These are phyloP conservation scores for Polygonum aviculare DNA, from an alignment of 148 eudicot genomes.

Conservation along the genomic window DNA sequence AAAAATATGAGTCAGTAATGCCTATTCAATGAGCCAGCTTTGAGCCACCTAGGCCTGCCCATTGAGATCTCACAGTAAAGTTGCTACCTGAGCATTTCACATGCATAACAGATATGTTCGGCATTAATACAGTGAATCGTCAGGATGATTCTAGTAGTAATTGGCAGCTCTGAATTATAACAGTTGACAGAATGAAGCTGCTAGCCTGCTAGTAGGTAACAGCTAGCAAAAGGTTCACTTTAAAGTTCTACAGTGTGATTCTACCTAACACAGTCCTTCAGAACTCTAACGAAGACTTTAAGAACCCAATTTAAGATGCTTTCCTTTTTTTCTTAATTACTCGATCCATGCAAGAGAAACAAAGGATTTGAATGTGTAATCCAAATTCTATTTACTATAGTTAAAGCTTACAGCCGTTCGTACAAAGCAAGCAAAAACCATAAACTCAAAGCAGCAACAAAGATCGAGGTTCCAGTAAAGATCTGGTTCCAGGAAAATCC, in stretches of 20 bases:
- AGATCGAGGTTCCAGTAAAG: not conserved
- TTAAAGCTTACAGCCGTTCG: not conserved
- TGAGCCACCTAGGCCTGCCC: not conserved
- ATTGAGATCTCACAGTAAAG: not conserved
- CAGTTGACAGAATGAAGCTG: not conserved
- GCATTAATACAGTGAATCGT: not conserved
- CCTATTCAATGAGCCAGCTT: not conserved
- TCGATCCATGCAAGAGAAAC: not conserved
- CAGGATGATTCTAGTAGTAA: not conserved
- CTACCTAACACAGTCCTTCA: not conserved
- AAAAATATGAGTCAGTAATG: not conserved
- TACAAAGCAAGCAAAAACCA: not conserved
- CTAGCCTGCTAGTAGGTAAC: not conserved
- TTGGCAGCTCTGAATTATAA: not conserved
- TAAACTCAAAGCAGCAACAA: not conserved
- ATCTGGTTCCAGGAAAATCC: not conserved
- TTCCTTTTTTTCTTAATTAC: not conserved
- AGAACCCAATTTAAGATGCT: not conserved
- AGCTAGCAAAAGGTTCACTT: not conserved
- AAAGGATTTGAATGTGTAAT: not conserved
- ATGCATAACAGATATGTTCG: not conserved
- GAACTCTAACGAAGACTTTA: not conserved
- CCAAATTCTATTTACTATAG: not conserved
- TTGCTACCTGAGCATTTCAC: not conserved
- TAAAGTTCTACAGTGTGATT: not conserved